Conservation (phyloP, 1,139 yeast species). For the Yamadazyma dushanensis region DNA sequence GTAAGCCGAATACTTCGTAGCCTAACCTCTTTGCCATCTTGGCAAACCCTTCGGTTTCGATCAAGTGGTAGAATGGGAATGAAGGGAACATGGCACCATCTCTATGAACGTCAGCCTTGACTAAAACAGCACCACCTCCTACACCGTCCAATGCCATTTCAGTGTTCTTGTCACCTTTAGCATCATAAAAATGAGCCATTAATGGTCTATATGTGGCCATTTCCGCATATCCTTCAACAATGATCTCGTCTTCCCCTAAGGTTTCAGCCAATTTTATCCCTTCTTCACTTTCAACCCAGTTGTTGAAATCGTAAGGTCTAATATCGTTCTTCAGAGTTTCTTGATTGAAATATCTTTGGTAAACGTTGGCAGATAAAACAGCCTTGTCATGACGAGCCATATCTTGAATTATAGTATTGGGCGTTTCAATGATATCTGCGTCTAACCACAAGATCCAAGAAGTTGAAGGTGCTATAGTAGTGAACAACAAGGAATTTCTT, state of each 20-base stretch:
- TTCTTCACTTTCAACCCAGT: conserved; percentile 92
- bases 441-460: conserved; percentile 97
- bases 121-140: conserved; percentile 94
- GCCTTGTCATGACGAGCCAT: conserved; percentile 85
- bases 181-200: conserved; percentile 85
- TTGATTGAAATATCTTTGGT: conserved; percentile 70
- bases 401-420: conserved; percentile 79
- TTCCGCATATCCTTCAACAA: conserved; percentile 90
- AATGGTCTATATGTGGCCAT: conserved; percentile 93
- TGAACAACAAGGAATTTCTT: conserved; percentile 83
- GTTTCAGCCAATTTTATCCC: conserved; percentile 72
- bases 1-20: conserved; percentile 87
- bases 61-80: conserved; percentile 93
- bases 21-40: conserved; percentile 96
- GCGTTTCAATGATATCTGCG: conserved; percentile 89
- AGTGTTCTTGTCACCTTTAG: conserved; percentile 56
- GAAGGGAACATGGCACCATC: conserved; percentile 99
- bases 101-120: conserved; percentile 95
- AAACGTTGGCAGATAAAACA: conserved; percentile 87
- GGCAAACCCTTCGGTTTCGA: conserved; percentile 98
- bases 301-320: conserved; percentile 92
- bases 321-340: conserved; percentile 57
- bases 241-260: conserved; percentile 83
- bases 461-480: conserved; percentile 86
- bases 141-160: conserved; percentile 92